Conservation (phyloP, 305 asterid genomes). For the Fraxinus nigra region DNA sequence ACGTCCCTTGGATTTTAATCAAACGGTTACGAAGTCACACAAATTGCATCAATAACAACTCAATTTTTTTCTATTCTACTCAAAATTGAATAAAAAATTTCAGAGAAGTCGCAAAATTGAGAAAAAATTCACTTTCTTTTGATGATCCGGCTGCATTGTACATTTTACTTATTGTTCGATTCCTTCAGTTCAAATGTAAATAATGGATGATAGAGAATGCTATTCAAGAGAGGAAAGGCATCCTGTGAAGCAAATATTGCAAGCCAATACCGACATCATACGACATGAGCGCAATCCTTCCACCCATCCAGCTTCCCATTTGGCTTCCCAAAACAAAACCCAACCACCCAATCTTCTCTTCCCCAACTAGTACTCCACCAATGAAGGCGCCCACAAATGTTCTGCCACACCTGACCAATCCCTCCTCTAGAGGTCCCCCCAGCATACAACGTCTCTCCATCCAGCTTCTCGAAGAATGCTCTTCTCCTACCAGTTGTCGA, state of each 20-base stretch:
- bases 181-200: neutral
- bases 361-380: constrained; percentile 48
- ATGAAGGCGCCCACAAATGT: constrained; percentile 42
- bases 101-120: too few species aligned
- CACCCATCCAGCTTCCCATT: constrained; percentile 68
- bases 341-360: constrained; percentile 48
- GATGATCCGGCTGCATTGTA: too few species aligned
- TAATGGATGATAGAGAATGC: neutral
- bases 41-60: too few species aligned
- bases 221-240: neutral
- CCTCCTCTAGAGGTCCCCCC: constrained; percentile 49
- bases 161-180: neutral
- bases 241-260: constrained; percentile 30
- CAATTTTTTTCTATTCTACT: too few species aligned
- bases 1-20: too few species aligned
- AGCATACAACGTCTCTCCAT: constrained; percentile 42
- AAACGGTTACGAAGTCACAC: too few species aligned
- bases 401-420: constrained; percentile 33
- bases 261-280: constrained; percentile 49
- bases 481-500: constrained; percentile 38
- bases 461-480: constrained; percentile 32
- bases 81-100: too few species aligned
- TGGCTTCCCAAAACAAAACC: constrained; percentile 61
- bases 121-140: too few species aligned
- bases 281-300: constrained; percentile 53